A percentile compares a stretch with the other conserved stretches of the same genome.
phyloP scores from a whole-genome alignment of 1,139 yeast genomes.

The Sugiyamaella novakii region DNA sequence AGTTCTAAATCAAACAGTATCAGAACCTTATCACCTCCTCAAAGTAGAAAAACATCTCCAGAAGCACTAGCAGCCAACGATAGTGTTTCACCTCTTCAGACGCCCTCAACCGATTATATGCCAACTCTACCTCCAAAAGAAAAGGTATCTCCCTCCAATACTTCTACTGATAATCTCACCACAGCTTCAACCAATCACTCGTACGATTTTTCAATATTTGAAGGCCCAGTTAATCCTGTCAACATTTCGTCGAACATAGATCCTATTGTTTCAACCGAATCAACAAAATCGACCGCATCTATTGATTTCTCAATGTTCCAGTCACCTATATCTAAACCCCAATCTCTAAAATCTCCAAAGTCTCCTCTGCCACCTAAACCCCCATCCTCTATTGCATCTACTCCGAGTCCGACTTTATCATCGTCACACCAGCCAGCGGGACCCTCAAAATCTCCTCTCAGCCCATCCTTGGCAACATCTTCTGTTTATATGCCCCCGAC shows the following conservation, averaged over 20 bases:
- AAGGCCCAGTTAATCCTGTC: not conserved
- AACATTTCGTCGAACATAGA: not conserved
- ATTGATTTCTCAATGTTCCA: conserved; percentile 13
- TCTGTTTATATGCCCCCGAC: too few relatives aligned
- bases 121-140: not conserved
- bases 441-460: not conserved
- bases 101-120: too few relatives aligned
- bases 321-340: not conserved
- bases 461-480: not conserved
- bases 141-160: not conserved
- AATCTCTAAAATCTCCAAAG: conserved; percentile 5
- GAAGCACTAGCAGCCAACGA: not conserved
- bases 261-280: too few relatives aligned
- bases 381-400: not conserved
- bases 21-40: conserved; percentile 8
- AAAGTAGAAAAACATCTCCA: conserved; percentile 7
- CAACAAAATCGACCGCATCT: too few relatives aligned
- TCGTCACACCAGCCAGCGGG: not conserved
- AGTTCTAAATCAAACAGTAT: conserved; percentile 10
- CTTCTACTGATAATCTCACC: not conserved
- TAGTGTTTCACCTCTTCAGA: too few relatives aligned
- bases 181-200: too few relatives aligned
- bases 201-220: conserved; percentile 1
- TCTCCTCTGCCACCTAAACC: not conserved
- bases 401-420: not conserved